Conservation (phyloP, 2,329 filamentous ascomycete species). For the Colletotrichum australisinense region DNA sequence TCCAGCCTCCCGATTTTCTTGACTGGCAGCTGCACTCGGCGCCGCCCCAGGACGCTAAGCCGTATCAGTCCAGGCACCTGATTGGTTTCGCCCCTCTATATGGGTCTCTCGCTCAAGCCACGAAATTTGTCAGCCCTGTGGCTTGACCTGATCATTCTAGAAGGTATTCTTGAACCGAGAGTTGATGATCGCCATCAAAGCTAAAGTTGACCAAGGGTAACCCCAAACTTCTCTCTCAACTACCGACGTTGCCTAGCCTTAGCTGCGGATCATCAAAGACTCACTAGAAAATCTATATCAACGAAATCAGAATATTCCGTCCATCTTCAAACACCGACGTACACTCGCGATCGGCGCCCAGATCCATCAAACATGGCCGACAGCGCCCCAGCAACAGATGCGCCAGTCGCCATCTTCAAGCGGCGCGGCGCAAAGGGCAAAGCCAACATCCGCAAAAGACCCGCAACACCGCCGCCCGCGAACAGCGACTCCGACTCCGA, state of each 20-base stretch:
- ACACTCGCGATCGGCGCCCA: neutral
- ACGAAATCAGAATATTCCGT: neutral
- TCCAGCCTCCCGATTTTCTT: conserved; percentile 1
- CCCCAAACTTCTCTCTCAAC: conserved; percentile 14
- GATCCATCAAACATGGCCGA: conserved; percentile 17
- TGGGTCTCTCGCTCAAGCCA: neutral
- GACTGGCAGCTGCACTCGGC: neutral
- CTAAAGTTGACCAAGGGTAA: conserved; percentile 7
- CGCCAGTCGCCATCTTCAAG: conserved; percentile 80
- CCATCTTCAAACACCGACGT: neutral
- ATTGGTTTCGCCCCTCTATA: neutral
- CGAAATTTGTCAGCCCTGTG: conserved; percentile 31
- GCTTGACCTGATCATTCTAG: conserved; percentile 33
- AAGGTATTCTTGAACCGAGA: conserved; percentile 3
- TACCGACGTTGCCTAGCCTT: neutral
- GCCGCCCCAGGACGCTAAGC: neutral
- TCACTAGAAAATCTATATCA: neutral
- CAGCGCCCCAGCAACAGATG: conserved; percentile 43
- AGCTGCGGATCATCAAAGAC: conserved; percentile 4
- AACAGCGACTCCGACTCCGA: conserved; percentile 69
- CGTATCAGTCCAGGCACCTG: conserved; percentile 15
- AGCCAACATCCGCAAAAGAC: conserved; percentile 82
- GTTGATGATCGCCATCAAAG: conserved; percentile 11
- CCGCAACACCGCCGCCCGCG: conserved; percentile 80
- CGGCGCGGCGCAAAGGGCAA: conserved; percentile 84